Conservation (phyloP, 192 early-diverging fungal species). For the Coemansia sp. region DNA sequence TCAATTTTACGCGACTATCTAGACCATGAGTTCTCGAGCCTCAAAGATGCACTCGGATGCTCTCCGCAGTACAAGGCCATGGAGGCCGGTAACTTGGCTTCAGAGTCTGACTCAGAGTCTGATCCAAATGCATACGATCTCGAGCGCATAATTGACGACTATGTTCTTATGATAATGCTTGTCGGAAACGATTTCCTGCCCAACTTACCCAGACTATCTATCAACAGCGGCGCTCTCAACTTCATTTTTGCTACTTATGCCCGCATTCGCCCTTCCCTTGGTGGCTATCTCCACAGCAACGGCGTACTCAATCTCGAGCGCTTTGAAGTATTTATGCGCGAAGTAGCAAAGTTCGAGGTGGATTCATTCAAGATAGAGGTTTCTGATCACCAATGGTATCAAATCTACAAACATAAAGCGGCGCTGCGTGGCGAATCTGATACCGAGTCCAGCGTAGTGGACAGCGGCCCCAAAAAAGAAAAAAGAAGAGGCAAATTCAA, state of each 20-base stretch:
- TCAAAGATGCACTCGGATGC: slow-evolving; percentile 43
- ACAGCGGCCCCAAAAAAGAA: slow-evolving; percentile 10
- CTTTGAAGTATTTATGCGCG: slow-evolving; percentile 65
- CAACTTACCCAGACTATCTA: slow-evolving; percentile 90
- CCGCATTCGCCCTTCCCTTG: slow-evolving; percentile 63
- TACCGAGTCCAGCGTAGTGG: slow-evolving; percentile 23
- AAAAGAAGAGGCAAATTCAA: background rate
- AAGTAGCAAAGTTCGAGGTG: slow-evolving; percentile 52
- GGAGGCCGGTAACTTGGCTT: slow-evolving; percentile 23
- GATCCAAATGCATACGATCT: slow-evolving; percentile 65
- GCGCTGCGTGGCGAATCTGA: slow-evolving; percentile 37
- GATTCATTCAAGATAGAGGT: slow-evolving; percentile 54
- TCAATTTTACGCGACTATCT: slow-evolving; percentile 90
- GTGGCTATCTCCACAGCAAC: slow-evolving; percentile 87
- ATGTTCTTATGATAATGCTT: slow-evolving; percentile 89
- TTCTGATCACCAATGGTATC: slow-evolving; percentile 53
- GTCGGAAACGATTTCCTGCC: slow-evolving; percentile 99
- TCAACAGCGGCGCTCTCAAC: slow-evolving; percentile 84
- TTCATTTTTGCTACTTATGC: slow-evolving; percentile 71
- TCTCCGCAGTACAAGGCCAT: slow-evolving; percentile 55
- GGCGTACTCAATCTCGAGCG: slow-evolving; percentile 66
- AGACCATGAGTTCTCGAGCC: slow-evolving; percentile 74
- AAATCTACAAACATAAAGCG: slow-evolving; percentile 54
- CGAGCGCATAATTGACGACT: slow-evolving; percentile 96
- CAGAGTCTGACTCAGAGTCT: background rate